Conservation (phyloP, 108 stramenopile genomes). For the Skeletonema marinoi region DNA sequence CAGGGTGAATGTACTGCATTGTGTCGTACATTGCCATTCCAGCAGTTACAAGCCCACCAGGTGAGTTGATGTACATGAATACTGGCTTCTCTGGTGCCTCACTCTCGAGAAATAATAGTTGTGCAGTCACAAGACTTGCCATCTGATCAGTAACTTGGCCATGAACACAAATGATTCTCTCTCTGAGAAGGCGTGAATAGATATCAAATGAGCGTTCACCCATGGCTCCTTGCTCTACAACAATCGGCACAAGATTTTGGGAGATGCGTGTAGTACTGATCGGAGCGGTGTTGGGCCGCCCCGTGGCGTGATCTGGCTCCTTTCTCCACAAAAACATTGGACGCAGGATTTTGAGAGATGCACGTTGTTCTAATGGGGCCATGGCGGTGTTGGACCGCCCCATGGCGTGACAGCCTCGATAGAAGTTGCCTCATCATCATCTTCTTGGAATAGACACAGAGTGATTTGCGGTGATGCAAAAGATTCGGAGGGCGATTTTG, state of each 20-base stretch:
- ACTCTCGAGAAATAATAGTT: constrained; percentile 93
- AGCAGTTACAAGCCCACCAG: constrained; percentile 92
- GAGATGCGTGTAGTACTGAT: constrained; percentile 22
- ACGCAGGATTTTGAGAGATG: no score
- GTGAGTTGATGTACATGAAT: constrained; percentile 95
- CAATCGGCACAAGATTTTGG: constrained; percentile 44
- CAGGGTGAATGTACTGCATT: constrained; percentile 95
- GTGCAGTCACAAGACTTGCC: constrained; percentile 91
- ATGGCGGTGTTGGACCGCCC: no score
- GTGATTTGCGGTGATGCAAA: no score
- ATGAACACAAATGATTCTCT: constrained; percentile 94
- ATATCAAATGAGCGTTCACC: constrained; percentile 97
- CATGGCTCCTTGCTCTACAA: constrained; percentile 40
- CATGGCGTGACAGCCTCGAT: no score
- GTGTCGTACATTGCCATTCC: constrained; percentile 97
- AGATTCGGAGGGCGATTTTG: no score
- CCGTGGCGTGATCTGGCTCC: neutral
- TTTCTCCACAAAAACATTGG: no score
- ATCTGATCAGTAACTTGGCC: constrained; percentile 93
- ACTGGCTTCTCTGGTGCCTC: constrained; percentile 87
- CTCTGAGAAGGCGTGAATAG: constrained; percentile 93
- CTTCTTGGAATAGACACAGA: no score
- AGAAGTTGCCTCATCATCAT: neutral
- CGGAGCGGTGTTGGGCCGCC: constrained; percentile 8
- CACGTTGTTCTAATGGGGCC: no score